Evolutionary conservation across 2,329 filamentous ascomycete species (phyloP), one percentile per base, ranked within the genome.

Genomic region (Fusarium metavorans): DNA sequence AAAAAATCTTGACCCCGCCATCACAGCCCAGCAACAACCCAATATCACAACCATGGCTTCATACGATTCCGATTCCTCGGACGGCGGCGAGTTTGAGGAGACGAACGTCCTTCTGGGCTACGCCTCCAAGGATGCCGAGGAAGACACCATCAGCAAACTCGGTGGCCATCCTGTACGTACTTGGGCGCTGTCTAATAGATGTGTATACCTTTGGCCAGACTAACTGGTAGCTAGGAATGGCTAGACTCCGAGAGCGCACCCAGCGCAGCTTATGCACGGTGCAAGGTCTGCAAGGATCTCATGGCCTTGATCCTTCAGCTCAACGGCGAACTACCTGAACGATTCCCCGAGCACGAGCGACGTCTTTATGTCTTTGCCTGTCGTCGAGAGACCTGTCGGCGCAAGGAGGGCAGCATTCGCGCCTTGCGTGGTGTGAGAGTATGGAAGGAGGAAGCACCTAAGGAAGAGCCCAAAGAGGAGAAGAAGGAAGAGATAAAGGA

Each of bases 21-120:
- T 80, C 75, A 64, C 71, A 73, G 72, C 70, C 56, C 66, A 67
- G 65, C 67, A 72, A 63, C 37, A 64, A 65, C 66, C 71, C 68
- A 70, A 65, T 68, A 74, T 65, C 65, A 56, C 41, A 39, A 73
- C 59, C 43, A 95, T 95, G 93, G 88, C 92, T 67, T 87, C 91
- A 18, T 97, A 97, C 85, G 95, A 98, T 78, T 97, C 94, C 81
- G 95, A 98, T 78, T 96, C 94, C 32, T 93, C 90, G 50, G 92
- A 91, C 16, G 89, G 90, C 7, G 88, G 90, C 7, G 88, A 91
- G 56, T 95, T 91, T 71, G 93, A 92, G 20, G 92, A 94, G 82
- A 98, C 97, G 8, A 94, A 93, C 75, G 95, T 98, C 3, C 90
- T 98, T 2, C 89, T 99, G 14, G 97, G 97, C 6, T 99, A 97